Conservation (phyloP, 495 filamentous ascomycete genomes). For the Glutinoglossum americanum region DNA sequence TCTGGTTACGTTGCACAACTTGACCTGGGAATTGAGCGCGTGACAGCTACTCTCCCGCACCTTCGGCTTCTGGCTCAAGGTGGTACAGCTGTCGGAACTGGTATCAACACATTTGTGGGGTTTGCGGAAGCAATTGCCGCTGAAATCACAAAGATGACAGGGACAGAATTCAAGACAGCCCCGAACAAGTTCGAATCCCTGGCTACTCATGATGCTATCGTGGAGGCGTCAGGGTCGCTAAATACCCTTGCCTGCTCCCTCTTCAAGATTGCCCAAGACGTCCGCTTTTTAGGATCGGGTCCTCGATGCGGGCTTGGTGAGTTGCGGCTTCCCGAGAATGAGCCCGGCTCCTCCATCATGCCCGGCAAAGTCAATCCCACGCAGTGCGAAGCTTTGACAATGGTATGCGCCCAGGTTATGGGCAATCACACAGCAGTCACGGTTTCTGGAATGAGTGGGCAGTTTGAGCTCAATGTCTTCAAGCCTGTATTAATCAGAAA, state of each 20-base stretch:
- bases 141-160: constrained; percentile 80
- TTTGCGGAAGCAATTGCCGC: constrained; percentile 82
- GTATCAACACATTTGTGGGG: constrained; percentile 90
- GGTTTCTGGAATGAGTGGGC: constrained; percentile 86
- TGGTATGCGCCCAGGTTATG: constrained; percentile 95
- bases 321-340: constrained; percentile 84
- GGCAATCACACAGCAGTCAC: constrained; percentile 87
- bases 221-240: constrained; percentile 78
- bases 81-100: constrained; percentile 91
- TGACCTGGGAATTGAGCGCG: constrained; percentile 70
- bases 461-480: constrained; percentile 98
- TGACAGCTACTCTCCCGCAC: constrained; percentile 62
- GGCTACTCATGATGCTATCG: constrained; percentile 90
- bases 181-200: constrained; percentile 98
- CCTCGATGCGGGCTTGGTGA: constrained; percentile 91
- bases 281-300: constrained; percentile 88
- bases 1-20: constrained; percentile 93
- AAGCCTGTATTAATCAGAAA: constrained; percentile 93
- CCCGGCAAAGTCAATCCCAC: constrained; percentile 98
- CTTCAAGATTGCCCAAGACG: constrained; percentile 96
- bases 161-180: constrained; percentile 81
- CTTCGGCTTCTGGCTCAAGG: constrained; percentile 80
- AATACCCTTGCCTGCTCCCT: constrained; percentile 86
- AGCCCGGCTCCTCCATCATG: constrained; percentile 95
- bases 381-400: constrained; percentile 92